Evolutionary conservation across 306 rosid species (phyloP).

Genomic region (Trichosanthes cucumerina): DNA sequence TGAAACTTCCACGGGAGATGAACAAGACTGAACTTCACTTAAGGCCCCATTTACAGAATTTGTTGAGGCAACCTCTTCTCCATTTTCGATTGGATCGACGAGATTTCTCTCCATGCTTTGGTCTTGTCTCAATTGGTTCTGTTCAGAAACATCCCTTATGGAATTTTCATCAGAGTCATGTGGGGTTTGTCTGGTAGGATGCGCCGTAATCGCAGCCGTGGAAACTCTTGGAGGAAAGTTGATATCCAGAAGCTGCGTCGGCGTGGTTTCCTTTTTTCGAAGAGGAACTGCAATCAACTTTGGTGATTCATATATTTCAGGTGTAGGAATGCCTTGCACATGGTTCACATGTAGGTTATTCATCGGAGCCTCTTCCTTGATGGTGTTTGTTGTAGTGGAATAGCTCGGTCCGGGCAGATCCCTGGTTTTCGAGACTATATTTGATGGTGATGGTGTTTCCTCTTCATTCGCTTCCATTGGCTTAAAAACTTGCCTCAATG

Average conservation of each 20-base stretch:
- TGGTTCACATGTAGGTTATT: conserved; percentile 37
- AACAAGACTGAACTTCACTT: conserved; percentile 73
- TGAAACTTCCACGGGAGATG: conserved; percentile 44
- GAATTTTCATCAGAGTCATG: conserved; percentile 35
- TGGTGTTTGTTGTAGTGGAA: conserved; percentile 35
- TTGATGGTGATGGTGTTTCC: conserved; percentile 71
- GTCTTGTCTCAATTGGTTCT: conserved; percentile 31
- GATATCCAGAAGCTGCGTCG: conserved; percentile 72
- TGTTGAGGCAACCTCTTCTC: conserved; percentile 62
- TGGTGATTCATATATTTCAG: conserved; percentile 93
- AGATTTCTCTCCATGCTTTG: conserved; percentile 22
- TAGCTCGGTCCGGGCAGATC: conserved; percentile 45
- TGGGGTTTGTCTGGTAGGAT: conserved; percentile 23
- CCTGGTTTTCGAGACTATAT: conserved; percentile 35
- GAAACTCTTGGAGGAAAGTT: conserved; percentile 75
- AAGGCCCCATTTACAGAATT: conserved; percentile 65
- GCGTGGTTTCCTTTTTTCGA: conserved; percentile 40
- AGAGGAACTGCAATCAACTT: conserved; percentile 61
- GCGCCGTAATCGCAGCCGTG: conserved; percentile 26
- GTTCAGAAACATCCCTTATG: conserved; percentile 24
- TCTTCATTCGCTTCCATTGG: conserved; percentile 52
- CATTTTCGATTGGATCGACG: conserved; percentile 24
- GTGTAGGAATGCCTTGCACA: conserved; percentile 91
- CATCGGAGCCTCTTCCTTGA: conserved; percentile 46
- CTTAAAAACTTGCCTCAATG: conserved; percentile 74